Evolutionary conservation across 352 stramenopile genomes (phyloP).

Genomic region (Pythium brassicae): DNA sequence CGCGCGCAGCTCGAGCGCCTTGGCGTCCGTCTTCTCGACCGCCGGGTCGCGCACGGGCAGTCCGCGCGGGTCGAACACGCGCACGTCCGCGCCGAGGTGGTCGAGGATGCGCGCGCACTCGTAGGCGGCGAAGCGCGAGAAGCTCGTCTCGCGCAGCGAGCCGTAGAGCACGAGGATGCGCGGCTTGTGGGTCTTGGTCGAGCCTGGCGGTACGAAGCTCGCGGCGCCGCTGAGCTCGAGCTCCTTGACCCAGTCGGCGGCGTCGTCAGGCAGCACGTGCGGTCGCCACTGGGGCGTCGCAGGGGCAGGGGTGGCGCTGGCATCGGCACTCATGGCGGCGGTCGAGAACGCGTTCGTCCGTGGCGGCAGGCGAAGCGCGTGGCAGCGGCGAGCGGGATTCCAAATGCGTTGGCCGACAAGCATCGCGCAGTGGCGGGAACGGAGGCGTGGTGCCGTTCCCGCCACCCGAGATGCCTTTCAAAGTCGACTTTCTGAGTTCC

Average conservation of each 20-base stretch:
- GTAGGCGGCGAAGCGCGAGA: constrained; percentile 38
- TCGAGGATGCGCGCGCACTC: constrained; percentile 64
- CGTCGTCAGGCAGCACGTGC: constrained; percentile 15
- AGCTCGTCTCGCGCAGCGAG: constrained; percentile 47
- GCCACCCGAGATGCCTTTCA: too few relatives aligned
- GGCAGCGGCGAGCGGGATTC: neutral
- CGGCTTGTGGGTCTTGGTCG: constrained; percentile 25
- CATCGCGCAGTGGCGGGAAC: too few relatives aligned
- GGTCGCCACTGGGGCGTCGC: constrained; percentile 17
- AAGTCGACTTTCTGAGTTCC: too few relatives aligned
- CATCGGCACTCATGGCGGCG: neutral
- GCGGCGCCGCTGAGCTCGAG: constrained; percentile 18
- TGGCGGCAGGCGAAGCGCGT: neutral
- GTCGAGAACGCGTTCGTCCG: neutral
- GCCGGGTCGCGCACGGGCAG: constrained; percentile 53
- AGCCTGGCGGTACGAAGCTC: constrained; percentile 15
- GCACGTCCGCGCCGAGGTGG: constrained; percentile 49
- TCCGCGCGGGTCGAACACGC: constrained; percentile 31
- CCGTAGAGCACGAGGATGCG: constrained; percentile 60
- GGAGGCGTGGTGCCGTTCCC: too few relatives aligned
- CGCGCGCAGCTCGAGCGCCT: constrained; percentile 54
- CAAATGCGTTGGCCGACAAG: too few relatives aligned
- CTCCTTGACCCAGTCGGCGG: constrained; percentile 21
- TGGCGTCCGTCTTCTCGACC: constrained; percentile 39
- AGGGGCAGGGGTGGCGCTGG: too few relatives aligned